Evolutionary conservation across 179 eudicot species (phyloP).

Genomic region (Spergularia azorica): DNA sequence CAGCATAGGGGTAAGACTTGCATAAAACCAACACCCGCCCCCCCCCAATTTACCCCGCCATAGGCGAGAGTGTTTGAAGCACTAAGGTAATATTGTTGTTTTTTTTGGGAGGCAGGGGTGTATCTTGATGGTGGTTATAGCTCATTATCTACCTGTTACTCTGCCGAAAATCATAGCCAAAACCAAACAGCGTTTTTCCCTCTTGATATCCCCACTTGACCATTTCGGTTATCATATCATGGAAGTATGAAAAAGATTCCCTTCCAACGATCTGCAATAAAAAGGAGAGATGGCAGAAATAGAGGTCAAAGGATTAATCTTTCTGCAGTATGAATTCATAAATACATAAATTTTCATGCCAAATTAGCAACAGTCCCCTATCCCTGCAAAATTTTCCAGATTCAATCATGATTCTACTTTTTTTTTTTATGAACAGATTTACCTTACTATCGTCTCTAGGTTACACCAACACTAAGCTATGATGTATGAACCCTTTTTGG

Average conservation of each 20-base stretch:
- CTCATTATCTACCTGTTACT: slow-evolving; percentile 68
- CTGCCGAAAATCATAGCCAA: slow-evolving; percentile 99
- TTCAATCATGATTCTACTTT: too few relatives aligned
- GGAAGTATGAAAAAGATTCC: slow-evolving; percentile 81
- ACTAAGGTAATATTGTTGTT: too few relatives aligned
- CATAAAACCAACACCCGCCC: too few relatives aligned
- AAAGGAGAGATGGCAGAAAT: slow-evolving; percentile 1
- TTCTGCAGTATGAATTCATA: background rate
- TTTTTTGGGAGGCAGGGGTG: background rate
- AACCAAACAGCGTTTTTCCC: slow-evolving; percentile 96
- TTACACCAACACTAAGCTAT: background rate
- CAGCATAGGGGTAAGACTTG: too few relatives aligned
- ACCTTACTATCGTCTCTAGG: background rate
- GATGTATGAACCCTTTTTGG: background rate
- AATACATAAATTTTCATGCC: background rate
- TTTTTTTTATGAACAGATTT: background rate
- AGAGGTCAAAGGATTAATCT: background rate
- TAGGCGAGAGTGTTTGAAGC: too few relatives aligned
- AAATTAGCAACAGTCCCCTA: background rate
- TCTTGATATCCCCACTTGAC: slow-evolving; percentile 91
- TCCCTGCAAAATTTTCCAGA: too few relatives aligned
- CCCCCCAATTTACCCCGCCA: too few relatives aligned
- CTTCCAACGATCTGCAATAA: slow-evolving; percentile 67
- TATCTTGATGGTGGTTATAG: background rate
- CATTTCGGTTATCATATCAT: slow-evolving; percentile 94